Evolutionary conservation across 345 rosid species (phyloP).

Genomic region (Eucalyptus regnans): DNA sequence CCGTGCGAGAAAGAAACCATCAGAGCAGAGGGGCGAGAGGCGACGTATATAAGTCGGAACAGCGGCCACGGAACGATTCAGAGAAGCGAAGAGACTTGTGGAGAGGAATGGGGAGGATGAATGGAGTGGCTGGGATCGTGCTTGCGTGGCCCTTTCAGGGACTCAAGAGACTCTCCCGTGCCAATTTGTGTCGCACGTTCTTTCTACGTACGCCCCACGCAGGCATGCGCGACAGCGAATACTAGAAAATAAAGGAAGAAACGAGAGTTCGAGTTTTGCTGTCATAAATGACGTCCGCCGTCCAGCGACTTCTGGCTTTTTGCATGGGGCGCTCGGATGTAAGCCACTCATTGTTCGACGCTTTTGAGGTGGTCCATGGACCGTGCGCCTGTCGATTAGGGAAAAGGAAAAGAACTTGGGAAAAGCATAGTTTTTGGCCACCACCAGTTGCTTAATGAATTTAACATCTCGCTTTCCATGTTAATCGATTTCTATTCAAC

Average conservation of each 20-base stretch:
- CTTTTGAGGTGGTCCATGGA: neutral
- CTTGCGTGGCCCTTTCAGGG: conserved; percentile 37
- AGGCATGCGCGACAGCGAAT: fast-evolving
- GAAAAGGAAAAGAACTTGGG: neutral
- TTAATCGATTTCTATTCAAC: neutral
- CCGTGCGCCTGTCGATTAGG: neutral
- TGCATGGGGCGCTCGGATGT: fast-evolving
- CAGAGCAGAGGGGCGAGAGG: neutral
- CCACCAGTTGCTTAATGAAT: neutral
- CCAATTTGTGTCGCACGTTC: neutral
- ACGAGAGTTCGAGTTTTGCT: neutral
- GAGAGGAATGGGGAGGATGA: neutral
- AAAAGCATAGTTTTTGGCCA: neutral
- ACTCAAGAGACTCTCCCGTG: neutral
- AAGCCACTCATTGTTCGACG: neutral
- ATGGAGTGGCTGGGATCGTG: conserved; percentile 11
- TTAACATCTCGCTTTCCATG: neutral
- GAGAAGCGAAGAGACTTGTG: neutral
- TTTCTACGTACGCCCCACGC: neutral
- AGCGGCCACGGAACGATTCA: neutral
- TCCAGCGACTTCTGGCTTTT: neutral
- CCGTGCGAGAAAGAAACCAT: neutral
- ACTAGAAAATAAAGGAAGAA: neutral
- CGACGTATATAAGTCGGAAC: neutral
- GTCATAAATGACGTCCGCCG: neutral